phyloP scores from a whole-genome alignment of 441 rosid species.

The Adansonia madagascariensis region DNA sequence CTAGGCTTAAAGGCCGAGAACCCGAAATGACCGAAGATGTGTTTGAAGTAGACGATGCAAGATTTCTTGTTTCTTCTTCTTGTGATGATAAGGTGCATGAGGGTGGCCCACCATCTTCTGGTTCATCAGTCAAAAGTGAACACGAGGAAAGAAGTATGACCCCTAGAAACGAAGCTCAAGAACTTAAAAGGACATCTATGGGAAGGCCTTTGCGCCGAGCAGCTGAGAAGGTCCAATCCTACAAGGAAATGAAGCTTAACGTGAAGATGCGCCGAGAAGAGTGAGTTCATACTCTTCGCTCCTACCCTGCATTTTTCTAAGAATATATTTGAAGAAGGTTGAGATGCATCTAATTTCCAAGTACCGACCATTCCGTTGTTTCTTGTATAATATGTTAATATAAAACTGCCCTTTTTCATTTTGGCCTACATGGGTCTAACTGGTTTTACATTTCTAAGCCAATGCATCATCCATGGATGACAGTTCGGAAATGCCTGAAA shows the following conservation, averaged over 20 bases:
- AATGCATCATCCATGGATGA: too few species aligned
- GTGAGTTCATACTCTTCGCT: conserved; percentile 26
- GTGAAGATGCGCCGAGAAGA: conserved; percentile 52
- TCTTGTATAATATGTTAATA: conserved; percentile 14
- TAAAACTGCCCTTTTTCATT: not conserved
- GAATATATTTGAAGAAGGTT: not conserved
- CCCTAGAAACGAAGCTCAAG: conserved; percentile 33
- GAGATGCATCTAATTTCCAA: not conserved
- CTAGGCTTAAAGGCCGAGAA: conserved; percentile 32
- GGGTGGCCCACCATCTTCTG: conserved; percentile 22
- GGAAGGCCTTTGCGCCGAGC: conserved; percentile 55
- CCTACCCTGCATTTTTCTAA: not conserved
- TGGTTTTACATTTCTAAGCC: too few species aligned
- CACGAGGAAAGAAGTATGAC: conserved; percentile 21
- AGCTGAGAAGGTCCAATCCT: conserved; percentile 50
- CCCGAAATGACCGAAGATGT: conserved; percentile 34
- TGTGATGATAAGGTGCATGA: conserved; percentile 14
- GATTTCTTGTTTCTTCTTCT: conserved; percentile 32
- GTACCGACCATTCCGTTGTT: not conserved
- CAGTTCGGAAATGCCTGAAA: too few species aligned
- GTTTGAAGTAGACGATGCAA: conserved; percentile 31
- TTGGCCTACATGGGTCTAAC: too few species aligned
- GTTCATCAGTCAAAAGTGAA: conserved; percentile 31
- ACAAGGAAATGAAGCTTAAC: conserved; percentile 54
- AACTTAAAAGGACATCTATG: conserved; percentile 30